These are phyloP conservation scores for Pythium scleroteichum DNA, from an alignment of 352 stramenopile species.

Conservation along the genomic window DNA sequence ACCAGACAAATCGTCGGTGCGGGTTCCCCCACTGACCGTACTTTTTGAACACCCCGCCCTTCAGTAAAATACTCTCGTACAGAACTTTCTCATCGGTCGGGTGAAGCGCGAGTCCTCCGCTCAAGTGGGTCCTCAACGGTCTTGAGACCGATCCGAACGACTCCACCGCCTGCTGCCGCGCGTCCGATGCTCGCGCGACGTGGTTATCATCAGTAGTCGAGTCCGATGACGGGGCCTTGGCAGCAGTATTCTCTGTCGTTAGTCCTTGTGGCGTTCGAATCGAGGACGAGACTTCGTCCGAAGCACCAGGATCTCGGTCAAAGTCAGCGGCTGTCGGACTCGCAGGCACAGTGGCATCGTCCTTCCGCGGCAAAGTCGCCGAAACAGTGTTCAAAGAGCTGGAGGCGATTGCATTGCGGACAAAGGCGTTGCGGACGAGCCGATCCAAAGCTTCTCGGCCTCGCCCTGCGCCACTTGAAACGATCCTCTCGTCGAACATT, in stretches of 20 bases:
- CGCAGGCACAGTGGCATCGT: not conserved
- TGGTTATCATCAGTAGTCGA: too few species aligned
- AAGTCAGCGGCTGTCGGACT: too few species aligned
- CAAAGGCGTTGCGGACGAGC: constrained; percentile 50
- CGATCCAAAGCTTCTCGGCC: constrained; percentile 60
- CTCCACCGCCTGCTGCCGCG: not conserved
- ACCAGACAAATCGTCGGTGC: constrained; percentile 75
- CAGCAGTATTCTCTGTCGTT: too few species aligned
- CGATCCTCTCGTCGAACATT: constrained; percentile 49
- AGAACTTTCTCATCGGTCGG: constrained; percentile 46
- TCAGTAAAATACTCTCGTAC: constrained; percentile 61
- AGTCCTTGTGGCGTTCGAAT: too few species aligned
- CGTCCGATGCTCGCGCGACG: not conserved
- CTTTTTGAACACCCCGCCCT: constrained; percentile 75
- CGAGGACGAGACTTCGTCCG: too few species aligned
- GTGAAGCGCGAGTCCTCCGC: constrained; percentile 18
- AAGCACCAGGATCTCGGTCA: too few species aligned
- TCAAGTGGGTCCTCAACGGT: not conserved
- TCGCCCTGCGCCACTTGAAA: constrained; percentile 42
- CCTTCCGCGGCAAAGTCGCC: not conserved
- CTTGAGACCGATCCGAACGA: not conserved
- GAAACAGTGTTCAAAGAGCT: not conserved
- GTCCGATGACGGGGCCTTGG: too few species aligned
- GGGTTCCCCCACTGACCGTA: constrained; percentile 76
- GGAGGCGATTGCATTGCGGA: constrained; percentile 23